These are phyloP conservation scores for Cucumis hystrix DNA, from an alignment of 306 rosid genomes.

Conservation along the genomic window DNA sequence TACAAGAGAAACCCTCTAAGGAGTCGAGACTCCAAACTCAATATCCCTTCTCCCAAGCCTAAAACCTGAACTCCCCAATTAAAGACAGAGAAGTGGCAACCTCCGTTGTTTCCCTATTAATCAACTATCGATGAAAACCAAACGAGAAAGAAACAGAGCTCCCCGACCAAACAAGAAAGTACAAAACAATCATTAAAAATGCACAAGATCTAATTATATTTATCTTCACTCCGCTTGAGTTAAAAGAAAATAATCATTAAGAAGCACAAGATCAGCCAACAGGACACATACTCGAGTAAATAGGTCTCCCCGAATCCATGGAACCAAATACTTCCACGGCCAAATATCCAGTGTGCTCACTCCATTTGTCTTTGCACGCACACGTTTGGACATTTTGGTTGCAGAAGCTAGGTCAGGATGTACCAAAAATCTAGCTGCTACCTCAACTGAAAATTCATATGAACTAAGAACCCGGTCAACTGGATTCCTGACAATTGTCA, in stretches of 20 bases:
- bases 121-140: no score
- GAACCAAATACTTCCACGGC: slow-evolving; percentile 99
- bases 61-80: no score
- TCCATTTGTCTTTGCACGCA: slow-evolving; percentile 53
- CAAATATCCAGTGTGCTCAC: slow-evolving; percentile 90
- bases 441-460: slow-evolving; percentile 91
- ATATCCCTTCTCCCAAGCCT: no score
- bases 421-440: slow-evolving; percentile 91
- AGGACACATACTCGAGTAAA: slow-evolving; percentile 54
- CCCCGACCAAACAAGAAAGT: no score
- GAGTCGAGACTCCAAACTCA: no score
- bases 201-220: background rate
- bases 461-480: slow-evolving; percentile 82
- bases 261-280: background rate
- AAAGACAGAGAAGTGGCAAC: no score
- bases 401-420: slow-evolving; percentile 95
- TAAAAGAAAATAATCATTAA: slow-evolving; percentile 9
- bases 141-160: no score
- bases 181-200: no score
- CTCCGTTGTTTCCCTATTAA: no score
- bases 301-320: slow-evolving; percentile 91
- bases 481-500: slow-evolving; percentile 94
- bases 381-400: slow-evolving; percentile 44
- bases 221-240: background rate
- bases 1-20: no score